Evolutionary conservation across 805 yeast genomes (phyloP), one percentile per base, ranked within the genome.

Genomic region (Kuraishia floccosa): DNA sequence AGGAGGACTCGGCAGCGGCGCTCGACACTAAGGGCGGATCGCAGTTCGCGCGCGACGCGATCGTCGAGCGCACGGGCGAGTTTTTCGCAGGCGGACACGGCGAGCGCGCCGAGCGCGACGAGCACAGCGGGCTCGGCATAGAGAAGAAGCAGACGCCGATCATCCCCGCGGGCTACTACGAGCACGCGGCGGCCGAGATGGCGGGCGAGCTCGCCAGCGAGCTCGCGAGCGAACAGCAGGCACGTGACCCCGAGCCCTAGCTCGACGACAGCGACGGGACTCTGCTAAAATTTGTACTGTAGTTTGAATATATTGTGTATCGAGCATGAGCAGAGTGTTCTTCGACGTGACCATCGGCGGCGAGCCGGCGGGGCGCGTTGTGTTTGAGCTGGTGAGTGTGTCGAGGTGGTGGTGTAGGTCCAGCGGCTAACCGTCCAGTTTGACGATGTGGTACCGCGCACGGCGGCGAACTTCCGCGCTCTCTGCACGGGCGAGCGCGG

Each of bases 1-100:
- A 82, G 17, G 96, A 86, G 53, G 96, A 89, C 51, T 57, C 78
- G 0, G 67, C 63, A 27, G 77, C 68, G 36, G 86, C 94, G 8
- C 76, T 72, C 40, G 96, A 89, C 42, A 83, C 91, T 13, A 72
- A 82, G 50, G 96, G 96, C 24, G 97, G 97, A 2, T 81, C 94
- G 0, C 80, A 78, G 47, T 72, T 69, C 48, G 89, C 89, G 11
- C 68, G 91, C 35, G 97, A 89, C 51, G 75, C 71, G 42, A 64
- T 59, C 19, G 63, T 83, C 30, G 80, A 73, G 40, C 76, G 77
- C 2, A 80, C 68, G 30, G 78, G 76, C 44, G 97, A 89, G 55
- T 82, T 74, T 47, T 86, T 76, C 47, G 84, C 77, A 33, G 71
- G 65, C 35, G 75, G 68, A 39, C 62, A 60, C 38, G 68, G 37